Conservation (phyloP, 139 green algal genomes). For the Chlorella sp. region DNA sequence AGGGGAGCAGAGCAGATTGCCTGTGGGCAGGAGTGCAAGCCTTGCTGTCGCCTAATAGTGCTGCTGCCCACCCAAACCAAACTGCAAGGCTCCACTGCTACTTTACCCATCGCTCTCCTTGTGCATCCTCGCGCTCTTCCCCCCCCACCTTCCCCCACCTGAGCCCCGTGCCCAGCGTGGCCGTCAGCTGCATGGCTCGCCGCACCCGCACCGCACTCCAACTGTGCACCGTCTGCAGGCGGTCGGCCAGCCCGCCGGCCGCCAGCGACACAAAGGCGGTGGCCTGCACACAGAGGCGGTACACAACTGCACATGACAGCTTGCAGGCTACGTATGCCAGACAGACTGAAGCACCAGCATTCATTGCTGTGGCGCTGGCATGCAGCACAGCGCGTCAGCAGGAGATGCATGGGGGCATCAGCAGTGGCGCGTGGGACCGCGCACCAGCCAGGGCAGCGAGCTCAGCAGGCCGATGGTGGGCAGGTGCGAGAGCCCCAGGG, state of each 20-base stretch:
- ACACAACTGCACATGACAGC: too few species aligned
- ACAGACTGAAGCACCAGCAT: too few species aligned
- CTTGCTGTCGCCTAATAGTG: background rate
- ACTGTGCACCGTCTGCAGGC: constrained; percentile 32
- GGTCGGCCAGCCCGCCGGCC: constrained; percentile 40
- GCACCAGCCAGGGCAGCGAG: constrained; percentile 67
- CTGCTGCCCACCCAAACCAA: too few species aligned
- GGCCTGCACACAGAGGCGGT: too few species aligned
- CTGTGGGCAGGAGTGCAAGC: background rate
- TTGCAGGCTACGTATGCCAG: too few species aligned
- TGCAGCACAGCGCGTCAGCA: background rate
- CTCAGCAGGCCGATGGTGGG: constrained; percentile 54
- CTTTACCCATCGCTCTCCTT: too few species aligned
- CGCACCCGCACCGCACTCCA: constrained; percentile 49
- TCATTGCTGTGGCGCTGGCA: background rate
- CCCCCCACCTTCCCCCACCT: background rate
- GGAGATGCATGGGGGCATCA: background rate
- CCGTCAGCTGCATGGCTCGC: constrained; percentile 54
- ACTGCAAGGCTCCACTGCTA: too few species aligned
- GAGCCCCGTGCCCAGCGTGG: constrained; percentile 49
- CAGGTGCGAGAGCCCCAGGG: constrained; percentile 43
- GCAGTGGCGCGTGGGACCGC: background rate
- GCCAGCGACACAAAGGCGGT: constrained; percentile 30
- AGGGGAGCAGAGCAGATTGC: background rate
- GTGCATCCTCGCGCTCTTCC: too few species aligned